Evolutionary conservation across 306 rosid genomes (phyloP).

Genomic region (Lotus japonicus): DNA sequence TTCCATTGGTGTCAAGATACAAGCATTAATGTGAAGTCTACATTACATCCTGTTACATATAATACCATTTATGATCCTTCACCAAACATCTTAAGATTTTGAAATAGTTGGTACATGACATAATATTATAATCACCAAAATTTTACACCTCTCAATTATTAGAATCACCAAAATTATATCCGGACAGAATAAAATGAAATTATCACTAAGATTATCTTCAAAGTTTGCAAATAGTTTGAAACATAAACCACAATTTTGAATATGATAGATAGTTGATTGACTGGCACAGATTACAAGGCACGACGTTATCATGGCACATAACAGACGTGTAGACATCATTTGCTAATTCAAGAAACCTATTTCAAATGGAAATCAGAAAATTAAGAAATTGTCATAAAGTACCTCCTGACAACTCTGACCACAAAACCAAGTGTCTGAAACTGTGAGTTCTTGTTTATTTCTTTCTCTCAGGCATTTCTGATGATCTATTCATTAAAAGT

Average conservation of each 20-base stretch:
- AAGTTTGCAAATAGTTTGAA: background rate
- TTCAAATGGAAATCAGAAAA: constrained; percentile 14
- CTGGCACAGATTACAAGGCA: background rate
- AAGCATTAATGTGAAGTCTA: background rate
- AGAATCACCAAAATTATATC: background rate
- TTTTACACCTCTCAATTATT: background rate
- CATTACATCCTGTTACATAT: background rate
- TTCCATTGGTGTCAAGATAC: background rate
- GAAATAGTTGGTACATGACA: background rate
- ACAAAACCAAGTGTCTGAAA: constrained; percentile 65
- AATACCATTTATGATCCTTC: background rate
- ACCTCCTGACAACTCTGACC: constrained; percentile 79
- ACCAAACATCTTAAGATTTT: background rate
- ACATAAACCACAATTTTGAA: constrained; percentile 7
- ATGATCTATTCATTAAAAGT: constrained; percentile 60
- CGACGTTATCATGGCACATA: background rate
- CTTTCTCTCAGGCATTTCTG: constrained; percentile 50
- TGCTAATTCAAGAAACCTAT: constrained; percentile 16
- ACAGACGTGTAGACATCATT: constrained; percentile 13
- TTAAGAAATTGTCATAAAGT: constrained; percentile 14
- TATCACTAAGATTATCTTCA: background rate
- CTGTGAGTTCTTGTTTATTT: constrained; percentile 35
- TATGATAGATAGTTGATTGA: constrained; percentile 4
- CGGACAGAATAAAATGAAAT: constrained; percentile 8
- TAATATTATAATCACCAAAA: background rate